Conservation (phyloP, 768 basidiomycete species). For the Thelephora ganbajun region DNA sequence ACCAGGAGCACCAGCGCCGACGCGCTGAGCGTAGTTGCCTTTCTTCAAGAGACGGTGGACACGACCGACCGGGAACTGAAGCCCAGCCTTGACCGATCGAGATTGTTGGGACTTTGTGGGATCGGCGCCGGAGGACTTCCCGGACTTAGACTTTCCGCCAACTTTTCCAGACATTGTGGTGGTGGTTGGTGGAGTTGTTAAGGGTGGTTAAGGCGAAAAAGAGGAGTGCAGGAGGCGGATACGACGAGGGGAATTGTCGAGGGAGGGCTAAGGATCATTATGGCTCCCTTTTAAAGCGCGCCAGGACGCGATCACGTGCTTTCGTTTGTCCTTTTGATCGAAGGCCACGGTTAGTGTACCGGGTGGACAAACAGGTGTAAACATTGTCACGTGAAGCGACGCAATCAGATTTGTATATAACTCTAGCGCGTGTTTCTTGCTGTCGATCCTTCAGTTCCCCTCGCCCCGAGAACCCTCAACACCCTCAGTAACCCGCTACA, state of each 20-base stretch:
- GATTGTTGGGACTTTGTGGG: conserved; percentile 38
- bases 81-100: conserved; percentile 63
- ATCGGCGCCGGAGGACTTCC: conserved; percentile 39
- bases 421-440: background rate
- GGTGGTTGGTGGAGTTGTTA: background rate
- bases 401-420: background rate
- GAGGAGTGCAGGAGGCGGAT: background rate
- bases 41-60: conserved; percentile 80
- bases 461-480: conserved; percentile 2
- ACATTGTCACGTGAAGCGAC: background rate
- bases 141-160: conserved; percentile 53
- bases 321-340: background rate
- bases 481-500: conserved; percentile 3
- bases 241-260: background rate
- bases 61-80: conserved; percentile 88
- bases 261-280: background rate
- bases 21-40: conserved; percentile 77
- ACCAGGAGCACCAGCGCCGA: conserved; percentile 84
- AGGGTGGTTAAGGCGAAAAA: background rate
- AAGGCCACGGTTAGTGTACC: background rate
- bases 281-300: no score
- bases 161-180: conserved; percentile 27
- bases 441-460: background rate
- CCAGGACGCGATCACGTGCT: background rate
- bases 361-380: background rate